Evolutionary conservation across 352 stramenopile species (phyloP).

Genomic region (Phytopythium oedochilum): DNA sequence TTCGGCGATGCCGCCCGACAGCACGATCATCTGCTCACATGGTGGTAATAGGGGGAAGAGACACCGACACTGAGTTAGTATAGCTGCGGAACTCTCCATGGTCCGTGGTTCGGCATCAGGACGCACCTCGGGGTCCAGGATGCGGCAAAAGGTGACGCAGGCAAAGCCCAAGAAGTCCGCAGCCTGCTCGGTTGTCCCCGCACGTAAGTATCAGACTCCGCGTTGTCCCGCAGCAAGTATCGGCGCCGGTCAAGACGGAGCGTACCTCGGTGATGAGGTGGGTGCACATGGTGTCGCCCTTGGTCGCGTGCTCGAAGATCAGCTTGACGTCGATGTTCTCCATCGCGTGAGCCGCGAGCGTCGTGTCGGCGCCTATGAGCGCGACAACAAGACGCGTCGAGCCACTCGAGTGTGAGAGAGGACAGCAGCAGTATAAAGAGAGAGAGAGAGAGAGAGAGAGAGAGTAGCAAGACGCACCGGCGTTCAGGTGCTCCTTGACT

Average conservation of each 20-base stretch:
- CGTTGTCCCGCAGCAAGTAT: too few species aligned
- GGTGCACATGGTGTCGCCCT: conserved; percentile 66
- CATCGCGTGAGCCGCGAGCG: conserved; percentile 29
- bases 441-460: too few species aligned
- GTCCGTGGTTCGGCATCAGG: too few species aligned
- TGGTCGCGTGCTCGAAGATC: conserved; percentile 60
- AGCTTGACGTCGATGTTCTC: conserved; percentile 66
- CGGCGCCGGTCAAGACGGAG: too few species aligned
- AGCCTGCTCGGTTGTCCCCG: not conserved
- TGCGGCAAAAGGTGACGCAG: conserved; percentile 74
- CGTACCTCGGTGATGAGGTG: conserved; percentile 65
- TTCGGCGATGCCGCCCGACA: conserved; percentile 73
- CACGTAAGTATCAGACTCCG: not conserved
- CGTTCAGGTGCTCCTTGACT: conserved; percentile 57
- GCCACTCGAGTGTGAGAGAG: too few species aligned
- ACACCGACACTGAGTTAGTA: not conserved
- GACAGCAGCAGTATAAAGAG: too few species aligned
- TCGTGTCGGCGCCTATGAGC: conserved; percentile 40
- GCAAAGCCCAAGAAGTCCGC: conserved; percentile 82
- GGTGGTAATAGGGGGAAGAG: too few species aligned
- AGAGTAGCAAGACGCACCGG: too few species aligned
- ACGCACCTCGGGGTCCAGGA: conserved; percentile 69
- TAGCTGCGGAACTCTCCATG: too few species aligned
- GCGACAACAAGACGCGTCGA: too few species aligned
- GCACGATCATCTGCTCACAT: conserved; percentile 61